These are phyloP conservation scores for Cryptosporidium viatorum DNA, from an alignment of 169 alveolate species.

Conservation along the genomic window DNA sequence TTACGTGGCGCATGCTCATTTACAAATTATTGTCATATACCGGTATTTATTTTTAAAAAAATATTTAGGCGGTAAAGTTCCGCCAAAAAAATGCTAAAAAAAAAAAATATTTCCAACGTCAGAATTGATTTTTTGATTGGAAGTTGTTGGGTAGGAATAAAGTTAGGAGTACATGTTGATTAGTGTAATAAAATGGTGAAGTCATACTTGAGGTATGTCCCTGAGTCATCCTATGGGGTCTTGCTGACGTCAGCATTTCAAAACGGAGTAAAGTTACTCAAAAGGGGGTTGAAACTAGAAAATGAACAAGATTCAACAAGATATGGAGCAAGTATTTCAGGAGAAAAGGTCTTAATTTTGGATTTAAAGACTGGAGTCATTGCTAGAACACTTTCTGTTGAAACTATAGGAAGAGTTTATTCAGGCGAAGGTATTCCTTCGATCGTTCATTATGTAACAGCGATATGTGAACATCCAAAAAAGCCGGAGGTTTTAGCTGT, in stretches of 20 bases:
- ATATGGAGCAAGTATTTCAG: slow-evolving; percentile 78
- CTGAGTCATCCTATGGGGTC: slow-evolving; percentile 84
- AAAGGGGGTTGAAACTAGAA: slow-evolving; percentile 35
- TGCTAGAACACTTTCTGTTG: slow-evolving; percentile 67
- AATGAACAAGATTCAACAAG: slow-evolving; percentile 9
- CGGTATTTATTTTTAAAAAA: slow-evolving; percentile 15
- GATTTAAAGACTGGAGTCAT: slow-evolving; percentile 79
- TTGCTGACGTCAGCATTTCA: slow-evolving; percentile 81
- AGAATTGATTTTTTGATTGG: slow-evolving; percentile 74
- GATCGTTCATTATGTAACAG: slow-evolving; percentile 78
- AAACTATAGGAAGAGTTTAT: slow-evolving; percentile 76
- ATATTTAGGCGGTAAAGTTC: slow-evolving; percentile 51
- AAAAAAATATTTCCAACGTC: slow-evolving; percentile 25
- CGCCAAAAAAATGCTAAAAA: slow-evolving; percentile 65
- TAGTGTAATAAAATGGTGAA: slow-evolving; percentile 85
- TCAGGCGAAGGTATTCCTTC: slow-evolving; percentile 79
- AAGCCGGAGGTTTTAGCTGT: slow-evolving; percentile 82
- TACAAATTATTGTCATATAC: background rate
- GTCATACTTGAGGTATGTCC: slow-evolving; percentile 88
- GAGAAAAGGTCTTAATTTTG: slow-evolving; percentile 75
- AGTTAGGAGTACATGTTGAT: slow-evolving; percentile 73
- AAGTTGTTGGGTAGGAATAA: slow-evolving; percentile 24
- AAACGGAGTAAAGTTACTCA: slow-evolving; percentile 75
- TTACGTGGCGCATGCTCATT: slow-evolving; percentile 59
- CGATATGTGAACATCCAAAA: slow-evolving; percentile 77